A percentile compares a stretch with the other conserved stretches of the same genome.
phyloP scores from a whole-genome alignment of 2,329 filamentous ascomycete genomes.

The Purpureocillium takamizusanense region DNA sequence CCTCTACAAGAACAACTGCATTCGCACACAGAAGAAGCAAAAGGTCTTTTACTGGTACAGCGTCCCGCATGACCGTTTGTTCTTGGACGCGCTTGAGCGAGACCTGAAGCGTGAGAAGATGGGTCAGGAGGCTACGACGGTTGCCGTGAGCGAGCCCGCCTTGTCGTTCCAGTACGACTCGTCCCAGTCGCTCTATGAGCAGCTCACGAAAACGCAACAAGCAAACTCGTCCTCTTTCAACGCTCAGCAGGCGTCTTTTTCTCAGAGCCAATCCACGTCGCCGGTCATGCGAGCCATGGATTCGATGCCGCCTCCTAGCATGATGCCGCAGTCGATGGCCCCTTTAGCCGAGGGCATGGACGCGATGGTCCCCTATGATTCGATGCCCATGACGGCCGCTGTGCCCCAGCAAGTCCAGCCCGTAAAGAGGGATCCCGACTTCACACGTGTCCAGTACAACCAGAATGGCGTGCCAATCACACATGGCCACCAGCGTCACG shows the following conservation, averaged over 20 bases:
- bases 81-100: slow-evolving; percentile 92
- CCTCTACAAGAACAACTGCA: slow-evolving; percentile 99
- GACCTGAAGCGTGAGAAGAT: slow-evolving; percentile 99
- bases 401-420: slow-evolving; percentile 57
- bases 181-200: slow-evolving; percentile 96
- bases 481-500: slow-evolving; percentile 81
- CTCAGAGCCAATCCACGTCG: slow-evolving; percentile 73
- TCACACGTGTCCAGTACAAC: slow-evolving; percentile 75
- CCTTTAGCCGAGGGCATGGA: slow-evolving; percentile 58
- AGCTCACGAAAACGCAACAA: slow-evolving; percentile 98
- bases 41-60: slow-evolving; percentile 99
- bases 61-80: slow-evolving; percentile 93
- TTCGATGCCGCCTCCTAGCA: slow-evolving; percentile 84
- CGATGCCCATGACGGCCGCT: slow-evolving; percentile 60
- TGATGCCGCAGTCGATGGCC: slow-evolving; percentile 55
- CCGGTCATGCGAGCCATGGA: slow-evolving; percentile 87
- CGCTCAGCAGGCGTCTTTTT: slow-evolving; percentile 62
- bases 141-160: slow-evolving; percentile 93
- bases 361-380: slow-evolving; percentile 60
- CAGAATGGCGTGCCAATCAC: slow-evolving; percentile 81
- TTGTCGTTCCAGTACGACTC: slow-evolving; percentile 99
- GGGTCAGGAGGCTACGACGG: slow-evolving; percentile 94
- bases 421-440: slow-evolving; percentile 86
- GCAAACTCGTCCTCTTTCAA: slow-evolving; percentile 96
- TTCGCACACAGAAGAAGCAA: slow-evolving; percentile 98